These are phyloP conservation scores for Wickerhamomyces sp. DNA, from an alignment of 1,139 yeast genomes.

Conservation along the genomic window DNA sequence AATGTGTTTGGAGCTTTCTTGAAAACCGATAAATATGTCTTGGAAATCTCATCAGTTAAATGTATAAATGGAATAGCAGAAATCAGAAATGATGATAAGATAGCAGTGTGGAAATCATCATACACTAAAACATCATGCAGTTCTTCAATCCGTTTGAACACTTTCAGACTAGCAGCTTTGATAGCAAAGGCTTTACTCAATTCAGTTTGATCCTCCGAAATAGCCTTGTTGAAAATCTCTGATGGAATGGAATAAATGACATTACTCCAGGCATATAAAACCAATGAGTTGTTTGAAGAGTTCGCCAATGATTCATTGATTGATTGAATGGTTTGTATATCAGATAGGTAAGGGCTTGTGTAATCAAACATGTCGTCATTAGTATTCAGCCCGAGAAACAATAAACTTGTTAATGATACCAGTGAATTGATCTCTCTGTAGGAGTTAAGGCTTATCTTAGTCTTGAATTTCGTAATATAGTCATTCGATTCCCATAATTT, in stretches of 20 bases:
- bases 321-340: conserved; percentile 36
- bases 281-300: conserved; percentile 40
- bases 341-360: conserved; percentile 38
- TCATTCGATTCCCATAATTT: conserved; percentile 39
- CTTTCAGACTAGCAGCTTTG: conserved; percentile 41
- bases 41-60: conserved; percentile 50
- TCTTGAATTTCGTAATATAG: conserved; percentile 33
- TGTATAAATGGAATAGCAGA: conserved; percentile 61
- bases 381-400: conserved; percentile 51
- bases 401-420: conserved; percentile 43
- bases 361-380: conserved; percentile 36
- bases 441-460: conserved; percentile 31
- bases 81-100: conserved; percentile 54
- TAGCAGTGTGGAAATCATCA: conserved; percentile 51
- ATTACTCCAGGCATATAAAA: conserved; percentile 70
- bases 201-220: conserved; percentile 20
- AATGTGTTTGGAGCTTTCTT: conserved; percentile 50
- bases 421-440: conserved; percentile 42
- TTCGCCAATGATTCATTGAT: conserved; percentile 36
- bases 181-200: conserved; percentile 31
- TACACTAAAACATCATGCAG: conserved; percentile 42
- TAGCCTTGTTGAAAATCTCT: conserved; percentile 20
- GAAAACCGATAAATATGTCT: conserved; percentile 46
- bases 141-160: conserved; percentile 40
- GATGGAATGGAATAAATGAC: conserved; percentile 38